Conservation (phyloP, 192 early-diverging fungal species). For the Backusella tarrabulga region DNA sequence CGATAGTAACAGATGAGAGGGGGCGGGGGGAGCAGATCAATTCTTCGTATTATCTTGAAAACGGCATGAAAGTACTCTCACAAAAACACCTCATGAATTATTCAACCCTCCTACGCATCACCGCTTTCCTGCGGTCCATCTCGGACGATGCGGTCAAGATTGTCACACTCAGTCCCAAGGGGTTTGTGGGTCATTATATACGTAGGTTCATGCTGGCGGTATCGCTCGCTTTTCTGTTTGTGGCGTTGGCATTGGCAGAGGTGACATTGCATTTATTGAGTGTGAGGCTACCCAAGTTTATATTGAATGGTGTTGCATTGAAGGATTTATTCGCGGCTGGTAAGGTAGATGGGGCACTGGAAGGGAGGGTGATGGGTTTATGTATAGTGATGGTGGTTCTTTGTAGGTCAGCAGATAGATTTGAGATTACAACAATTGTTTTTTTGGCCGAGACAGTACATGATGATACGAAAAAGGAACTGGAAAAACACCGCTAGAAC, state of each 20-base stretch:
- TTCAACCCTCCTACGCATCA: not conserved
- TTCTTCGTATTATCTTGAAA: conserved; percentile 56
- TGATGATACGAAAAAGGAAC: conserved; percentile 55
- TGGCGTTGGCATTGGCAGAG: conserved; percentile 52
- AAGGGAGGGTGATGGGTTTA: too few species aligned
- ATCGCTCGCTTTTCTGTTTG: conserved; percentile 41
- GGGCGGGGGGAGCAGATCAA: too few species aligned
- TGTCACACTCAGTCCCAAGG: not conserved
- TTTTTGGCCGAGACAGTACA: conserved; percentile 89
- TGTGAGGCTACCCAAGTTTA: conserved; percentile 51
- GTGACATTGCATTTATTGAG: conserved; percentile 60
- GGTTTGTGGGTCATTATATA: conserved; percentile 11
- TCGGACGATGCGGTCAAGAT: not conserved
- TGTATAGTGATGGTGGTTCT: too few species aligned
- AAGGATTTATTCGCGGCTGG: conserved; percentile 70
- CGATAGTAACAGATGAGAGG: not conserved
- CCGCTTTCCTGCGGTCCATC: not conserved
- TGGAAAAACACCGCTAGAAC: conserved; percentile 54
- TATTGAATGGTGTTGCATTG: conserved; percentile 66
- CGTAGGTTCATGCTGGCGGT: conserved; percentile 32
- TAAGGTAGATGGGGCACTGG: conserved; percentile 9
- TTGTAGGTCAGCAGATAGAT: conserved; percentile 79
- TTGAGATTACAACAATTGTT: conserved; percentile 79
- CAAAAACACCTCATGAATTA: not conserved
- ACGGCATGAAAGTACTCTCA: conserved; percentile 36